Base-by-base conservation (phyloP, 495 filamentous ascomycete genomes). In the Lentithecium fluviatile region DNA sequence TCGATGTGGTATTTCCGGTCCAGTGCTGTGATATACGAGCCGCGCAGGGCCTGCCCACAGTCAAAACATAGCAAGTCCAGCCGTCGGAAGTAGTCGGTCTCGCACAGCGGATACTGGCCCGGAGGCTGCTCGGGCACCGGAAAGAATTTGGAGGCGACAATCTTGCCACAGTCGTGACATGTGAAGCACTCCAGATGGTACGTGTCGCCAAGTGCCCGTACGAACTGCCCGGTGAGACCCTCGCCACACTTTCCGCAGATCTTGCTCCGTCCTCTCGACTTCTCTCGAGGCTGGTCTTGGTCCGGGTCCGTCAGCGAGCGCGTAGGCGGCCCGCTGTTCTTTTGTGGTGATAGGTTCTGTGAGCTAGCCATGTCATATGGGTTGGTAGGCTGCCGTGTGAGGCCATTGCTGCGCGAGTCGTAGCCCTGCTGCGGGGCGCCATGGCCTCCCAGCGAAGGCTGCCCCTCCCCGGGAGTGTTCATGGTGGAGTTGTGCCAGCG, bases 1-100 rank as follows among this genome's bases (percentile, higher is more conserved):
- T 97, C 94, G 60, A 99, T 95, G 71, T 99, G 95, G 70, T 97
- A 99, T 74, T 99, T 99, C 50, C 89, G 87, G 62, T 99, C 95
- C 34, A 97, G 80, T 7, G 95, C 95, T 0, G 95, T 99, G 65
- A 99, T 99, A 70, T 99, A 99, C 20, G 95, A 97, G 5, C 94
- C 95, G 42, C 95, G 90, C 20, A 99, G 80, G 49, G 95, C 95
- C 47, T 90, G 90, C 60, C 90, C 90, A 74, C 95, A 99, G 43
- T 92, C 84, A 64, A 89, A 85, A 73, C 95, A 99, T 21, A 99
- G 77, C 24, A 99, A 81, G 58, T 92, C 89, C 12, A 99, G 82
- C 45, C 95, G 84, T 57, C 91, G 85, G 70, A 99, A 99, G 71
- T 97, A 99, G 75, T 99, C 95, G 4, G 87, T 96, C 72, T 99